These are phyloP conservation scores for Hibiscus syriacus DNA, from an alignment of 345 rosid genomes.

Conservation along the genomic window DNA sequence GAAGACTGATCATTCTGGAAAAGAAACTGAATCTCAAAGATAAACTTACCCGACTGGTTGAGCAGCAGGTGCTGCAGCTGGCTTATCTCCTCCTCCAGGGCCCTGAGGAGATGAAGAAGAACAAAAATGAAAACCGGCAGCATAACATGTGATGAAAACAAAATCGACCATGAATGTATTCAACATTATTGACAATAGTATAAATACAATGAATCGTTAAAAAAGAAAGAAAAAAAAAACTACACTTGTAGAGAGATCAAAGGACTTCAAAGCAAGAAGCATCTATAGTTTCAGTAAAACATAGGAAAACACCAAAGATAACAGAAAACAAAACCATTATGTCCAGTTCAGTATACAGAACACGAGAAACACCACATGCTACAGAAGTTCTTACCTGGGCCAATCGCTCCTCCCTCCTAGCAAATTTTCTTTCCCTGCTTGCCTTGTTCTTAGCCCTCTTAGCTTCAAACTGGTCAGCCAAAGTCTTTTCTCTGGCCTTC, in stretches of 20 bases:
- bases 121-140: background rate
- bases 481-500: constrained; percentile 84
- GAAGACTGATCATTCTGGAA: background rate
- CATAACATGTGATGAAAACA: too few species aligned
- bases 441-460: constrained; percentile 96
- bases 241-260: background rate
- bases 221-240: too few species aligned
- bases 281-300: too few species aligned
- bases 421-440: constrained; percentile 82
- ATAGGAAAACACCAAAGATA: too few species aligned
- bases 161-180: too few species aligned
- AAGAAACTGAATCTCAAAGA: background rate
- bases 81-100: constrained; percentile 42
- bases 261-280: background rate
- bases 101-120: constrained; percentile 27
- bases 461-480: constrained; percentile 77
- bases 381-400: constrained; percentile 51
- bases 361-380: background rate
- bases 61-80: constrained; percentile 24
- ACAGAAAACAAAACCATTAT: too few species aligned
- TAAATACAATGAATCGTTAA: too few species aligned
- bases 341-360: too few species aligned
- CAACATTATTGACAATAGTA: too few species aligned
- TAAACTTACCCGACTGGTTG: constrained; percentile 32
- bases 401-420: constrained; percentile 82